Percentiles rank a stretch among this genome's conserved stretches.
Evolutionary conservation across 495 filamentous ascomycete species (phyloP).

Genomic region (Cercophora samala): DNA sequence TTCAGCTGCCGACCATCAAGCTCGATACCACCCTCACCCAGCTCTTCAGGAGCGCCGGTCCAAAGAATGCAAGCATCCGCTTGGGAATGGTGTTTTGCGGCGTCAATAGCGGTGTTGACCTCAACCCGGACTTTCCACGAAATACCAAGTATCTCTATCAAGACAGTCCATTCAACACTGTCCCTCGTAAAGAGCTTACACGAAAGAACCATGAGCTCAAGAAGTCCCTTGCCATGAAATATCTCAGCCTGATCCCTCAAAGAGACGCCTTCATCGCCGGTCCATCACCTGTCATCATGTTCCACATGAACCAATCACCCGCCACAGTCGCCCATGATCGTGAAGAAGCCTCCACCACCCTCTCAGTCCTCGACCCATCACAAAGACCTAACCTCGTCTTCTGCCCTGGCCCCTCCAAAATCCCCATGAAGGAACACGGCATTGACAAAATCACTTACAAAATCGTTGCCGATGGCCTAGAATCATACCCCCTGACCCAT

Average conservation of each 20-base stretch:
- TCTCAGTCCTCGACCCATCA: conserved; percentile 24
- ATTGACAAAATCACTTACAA: conserved; percentile 32
- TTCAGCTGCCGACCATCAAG: conserved; percentile 29
- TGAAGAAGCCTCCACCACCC: conserved; percentile 30
- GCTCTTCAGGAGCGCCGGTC: conserved; percentile 26
- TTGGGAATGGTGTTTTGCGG: conserved; percentile 29
- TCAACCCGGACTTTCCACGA: conserved; percentile 27
- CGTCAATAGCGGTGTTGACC: conserved; percentile 24
- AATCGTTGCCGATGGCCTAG: conserved; percentile 26
- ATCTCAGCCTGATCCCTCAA: conserved; percentile 33
- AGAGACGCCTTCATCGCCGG: conserved; percentile 36
- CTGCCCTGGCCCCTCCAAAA: conserved; percentile 26
- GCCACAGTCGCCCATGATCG: conserved; percentile 23
- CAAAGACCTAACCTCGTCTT: conserved; percentile 33
- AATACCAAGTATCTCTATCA: conserved; percentile 38
- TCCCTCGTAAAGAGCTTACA: conserved; percentile 45
- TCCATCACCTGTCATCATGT: conserved; percentile 26
- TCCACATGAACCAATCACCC: conserved; percentile 18
- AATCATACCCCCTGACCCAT: conserved; percentile 24
- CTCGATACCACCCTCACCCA: conserved; percentile 36
- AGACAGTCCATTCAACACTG: conserved; percentile 39
- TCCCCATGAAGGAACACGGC: conserved; percentile 22
- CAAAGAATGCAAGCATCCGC: conserved; percentile 13
- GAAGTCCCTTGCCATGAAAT: conserved; percentile 26
- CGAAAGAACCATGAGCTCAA: conserved; percentile 41